A percentile compares a stretch with the other conserved stretches of the same genome.
Conservation (phyloP, 805 yeast genomes). For the Zygoascus flipseniorum region DNA sequence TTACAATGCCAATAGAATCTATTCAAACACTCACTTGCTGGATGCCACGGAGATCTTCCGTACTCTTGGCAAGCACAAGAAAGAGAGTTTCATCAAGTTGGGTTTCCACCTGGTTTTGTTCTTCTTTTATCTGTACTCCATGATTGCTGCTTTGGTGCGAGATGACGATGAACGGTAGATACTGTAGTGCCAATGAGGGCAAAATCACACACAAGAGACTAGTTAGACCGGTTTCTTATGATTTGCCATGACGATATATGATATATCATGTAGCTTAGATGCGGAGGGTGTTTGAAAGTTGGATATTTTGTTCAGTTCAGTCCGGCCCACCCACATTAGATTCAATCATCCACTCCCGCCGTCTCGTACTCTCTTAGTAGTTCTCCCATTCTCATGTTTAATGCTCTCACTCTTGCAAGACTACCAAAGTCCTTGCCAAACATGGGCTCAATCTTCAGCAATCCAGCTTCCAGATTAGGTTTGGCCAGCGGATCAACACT, state of each 20-base stretch:
- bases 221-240: not conserved
- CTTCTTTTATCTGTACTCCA: constrained; percentile 91
- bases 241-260: not conserved
- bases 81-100: constrained; percentile 81
- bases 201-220: not conserved
- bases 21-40: constrained; percentile 71
- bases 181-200: not conserved
- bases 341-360: too few species aligned
- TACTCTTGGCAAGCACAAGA: constrained; percentile 84
- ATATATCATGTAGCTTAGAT: not conserved
- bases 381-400: not conserved
- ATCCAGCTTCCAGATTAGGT: not conserved
- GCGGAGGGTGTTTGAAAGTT: too few species aligned
- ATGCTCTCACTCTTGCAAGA: constrained; percentile 4
- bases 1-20: constrained; percentile 71
- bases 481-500: not conserved
- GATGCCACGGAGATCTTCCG: constrained; percentile 98
- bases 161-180: constrained; percentile 35
- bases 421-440: constrained; percentile 6
- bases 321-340: too few species aligned
- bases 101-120: constrained; percentile 88
- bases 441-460: constrained; percentile 5
- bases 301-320: too few species aligned
- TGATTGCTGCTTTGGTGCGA: constrained; percentile 86
- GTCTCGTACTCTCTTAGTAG: not conserved